Percentiles rank a stretch among this genome's conserved stretches.
phyloP scores from a whole-genome alignment of 2,329 filamentous ascomycete genomes.

The Onygenales sp. region DNA sequence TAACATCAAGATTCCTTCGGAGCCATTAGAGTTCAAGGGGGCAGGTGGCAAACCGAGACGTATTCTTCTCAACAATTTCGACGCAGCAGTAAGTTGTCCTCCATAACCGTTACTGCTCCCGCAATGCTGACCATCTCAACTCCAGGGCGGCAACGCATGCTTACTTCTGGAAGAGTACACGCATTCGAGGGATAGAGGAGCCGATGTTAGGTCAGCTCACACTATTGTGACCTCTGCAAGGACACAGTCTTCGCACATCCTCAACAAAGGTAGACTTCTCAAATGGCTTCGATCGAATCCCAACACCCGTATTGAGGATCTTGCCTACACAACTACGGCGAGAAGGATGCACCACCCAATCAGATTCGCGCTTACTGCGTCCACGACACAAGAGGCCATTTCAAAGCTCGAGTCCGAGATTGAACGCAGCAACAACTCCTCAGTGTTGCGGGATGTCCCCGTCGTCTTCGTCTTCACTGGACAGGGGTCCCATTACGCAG shows the following conservation, averaged over 20 bases:
- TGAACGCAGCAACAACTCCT: conserved; percentile 9
- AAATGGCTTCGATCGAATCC: conserved; percentile 1
- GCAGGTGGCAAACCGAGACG: not conserved
- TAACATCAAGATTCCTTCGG: not conserved
- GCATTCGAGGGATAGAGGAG: not conserved
- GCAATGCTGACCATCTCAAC: not conserved
- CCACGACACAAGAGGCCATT: conserved; percentile 10
- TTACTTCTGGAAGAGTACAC: conserved; percentile 2
- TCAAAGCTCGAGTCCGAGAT: conserved; percentile 10
- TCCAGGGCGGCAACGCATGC: conserved; percentile 2
- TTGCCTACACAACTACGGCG: conserved; percentile 56
- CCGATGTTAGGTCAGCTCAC: not conserved
- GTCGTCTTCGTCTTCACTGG: conserved; percentile 31
- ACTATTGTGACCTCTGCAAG: conserved; percentile 1
- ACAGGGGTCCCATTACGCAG: conserved; percentile 22
- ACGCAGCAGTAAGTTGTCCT: not conserved
- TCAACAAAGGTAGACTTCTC: not conserved
- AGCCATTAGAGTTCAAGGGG: not conserved
- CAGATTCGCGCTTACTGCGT: conserved; percentile 17
- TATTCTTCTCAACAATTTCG: conserved; percentile 1
- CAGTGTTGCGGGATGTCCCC: conserved; percentile 11
- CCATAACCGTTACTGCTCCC: not conserved
- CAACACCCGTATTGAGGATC: conserved; percentile 17
- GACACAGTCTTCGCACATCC: conserved; percentile 1
- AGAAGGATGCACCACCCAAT: conserved; percentile 48